phyloP scores from a whole-genome alignment of 306 rosid genomes.

The Begonia peltatifolia region DNA sequence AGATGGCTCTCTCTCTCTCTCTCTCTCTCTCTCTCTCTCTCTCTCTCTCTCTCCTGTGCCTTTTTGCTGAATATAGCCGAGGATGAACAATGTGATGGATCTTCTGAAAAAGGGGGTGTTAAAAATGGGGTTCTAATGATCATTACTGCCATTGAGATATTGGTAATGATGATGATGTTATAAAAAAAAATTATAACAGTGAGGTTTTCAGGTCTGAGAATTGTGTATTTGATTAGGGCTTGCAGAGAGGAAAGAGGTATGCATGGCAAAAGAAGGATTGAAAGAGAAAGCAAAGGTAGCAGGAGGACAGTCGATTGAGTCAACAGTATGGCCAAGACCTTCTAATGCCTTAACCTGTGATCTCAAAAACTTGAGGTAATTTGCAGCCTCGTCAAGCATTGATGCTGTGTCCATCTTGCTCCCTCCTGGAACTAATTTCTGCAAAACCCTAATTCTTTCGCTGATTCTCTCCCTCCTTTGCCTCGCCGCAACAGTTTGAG shows the following conservation, averaged over 20 bases:
- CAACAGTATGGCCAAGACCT: conserved; percentile 50
- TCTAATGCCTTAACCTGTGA: conserved; percentile 76
- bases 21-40: no score
- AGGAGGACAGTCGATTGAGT: conserved; percentile 39
- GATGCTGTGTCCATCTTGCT: conserved; percentile 98
- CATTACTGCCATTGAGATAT: no score
- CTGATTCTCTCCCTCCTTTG: conserved; percentile 86
- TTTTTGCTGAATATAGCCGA: no score
- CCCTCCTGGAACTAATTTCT: conserved; percentile 84
- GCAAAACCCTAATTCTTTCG: conserved; percentile 78
- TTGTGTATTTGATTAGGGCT: background rate
- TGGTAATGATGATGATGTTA: no score
- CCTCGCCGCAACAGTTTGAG: conserved; percentile 95
- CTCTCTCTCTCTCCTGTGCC: no score
- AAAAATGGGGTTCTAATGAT: no score
- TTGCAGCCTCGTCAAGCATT: conserved; percentile 96
- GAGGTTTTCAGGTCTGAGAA: background rate
- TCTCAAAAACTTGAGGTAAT: conserved; percentile 73
- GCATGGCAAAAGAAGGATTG: conserved; percentile 76
- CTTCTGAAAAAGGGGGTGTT: no score
- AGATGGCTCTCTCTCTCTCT: no score
- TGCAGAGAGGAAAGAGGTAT: background rate
- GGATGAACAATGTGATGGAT: no score
- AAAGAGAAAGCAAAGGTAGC: conserved; percentile 63
- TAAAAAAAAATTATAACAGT: no score